phyloP scores from a whole-genome alignment of 2,329 filamentous ascomycete genomes.

The Alternaria incomplexa region DNA sequence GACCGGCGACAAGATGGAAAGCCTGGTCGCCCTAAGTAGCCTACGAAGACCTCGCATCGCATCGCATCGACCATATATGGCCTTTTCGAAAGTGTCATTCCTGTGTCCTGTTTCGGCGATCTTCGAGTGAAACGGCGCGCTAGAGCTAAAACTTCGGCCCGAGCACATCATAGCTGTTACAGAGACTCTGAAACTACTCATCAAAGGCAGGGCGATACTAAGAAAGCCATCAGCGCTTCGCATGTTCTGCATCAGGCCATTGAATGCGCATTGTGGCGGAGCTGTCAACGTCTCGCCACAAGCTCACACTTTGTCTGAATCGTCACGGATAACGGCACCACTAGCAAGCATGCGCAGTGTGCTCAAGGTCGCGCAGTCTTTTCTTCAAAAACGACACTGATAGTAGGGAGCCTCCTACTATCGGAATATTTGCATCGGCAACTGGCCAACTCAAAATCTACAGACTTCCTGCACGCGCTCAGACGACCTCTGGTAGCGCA shows the following conservation, averaged over 20 bases:
- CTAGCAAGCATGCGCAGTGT: neutral
- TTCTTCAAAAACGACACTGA: neutral
- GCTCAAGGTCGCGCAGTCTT: neutral
- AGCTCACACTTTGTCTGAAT: neutral
- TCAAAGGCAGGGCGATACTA: neutral
- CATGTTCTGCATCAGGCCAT: neutral
- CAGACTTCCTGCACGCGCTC: neutral
- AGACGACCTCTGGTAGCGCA: neutral
- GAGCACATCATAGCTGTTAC: neutral
- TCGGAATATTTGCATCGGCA: neutral
- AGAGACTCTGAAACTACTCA: neutral
- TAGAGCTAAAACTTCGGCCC: neutral
- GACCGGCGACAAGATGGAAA: neutral
- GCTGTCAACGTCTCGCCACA: neutral
- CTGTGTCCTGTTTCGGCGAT: neutral
- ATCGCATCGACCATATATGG: neutral
- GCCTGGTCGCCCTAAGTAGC: neutral
- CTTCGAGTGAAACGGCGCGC: neutral
- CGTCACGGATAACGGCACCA: neutral
- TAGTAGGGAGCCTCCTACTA: neutral
- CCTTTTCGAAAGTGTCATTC: neutral
- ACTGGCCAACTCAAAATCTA: neutral
- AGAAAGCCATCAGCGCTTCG: neutral
- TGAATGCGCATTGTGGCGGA: neutral
- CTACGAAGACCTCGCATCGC: neutral